Base-by-base conservation (phyloP, 2,329 filamentous ascomycete genomes). In the Calonectria pseudoturangicola region DNA sequence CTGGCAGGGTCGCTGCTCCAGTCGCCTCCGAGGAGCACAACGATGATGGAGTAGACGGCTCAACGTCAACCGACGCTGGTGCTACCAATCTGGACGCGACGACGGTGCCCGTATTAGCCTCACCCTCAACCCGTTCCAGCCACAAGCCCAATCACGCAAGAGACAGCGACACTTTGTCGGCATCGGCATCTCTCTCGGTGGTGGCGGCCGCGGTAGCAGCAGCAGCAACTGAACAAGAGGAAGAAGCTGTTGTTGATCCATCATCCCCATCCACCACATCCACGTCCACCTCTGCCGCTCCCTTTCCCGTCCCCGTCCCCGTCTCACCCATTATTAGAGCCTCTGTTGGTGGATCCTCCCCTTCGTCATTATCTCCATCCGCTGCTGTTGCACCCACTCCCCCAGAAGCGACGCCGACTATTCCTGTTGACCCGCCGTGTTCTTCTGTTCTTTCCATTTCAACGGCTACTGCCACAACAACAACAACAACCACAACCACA, bases 271-370 rank as follows among this genome's bases (percentile, higher is more conserved):
- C 21, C 21, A 21, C 5, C 30, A 5, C 30, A 33, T 33, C 30
- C 30, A 33, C 5, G 68, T 67, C 65, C 62, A 73, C 73, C 67
- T 51, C 70, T 72, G 58, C 70, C 68, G 43, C 66, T 64, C 50
- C 62, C 67, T 62, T 70, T 69, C 65, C 71, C 60, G 68, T 43
- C 69, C 28, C 58, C 65, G 64, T 73, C 36, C 50, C 68, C 51
- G 58, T 71, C 68, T 47, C 74, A 43, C 39, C 68, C 68, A 64
- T 66, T 58, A n/a, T 54, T 63, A 71, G 81, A 75, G 65, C 56
- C 27, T 68, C 41, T 30, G 63, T 33, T 33, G 80, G 80, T 78
- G 80, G 81, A 63, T 67, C 73, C 73, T 77, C 70, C 39, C 48
- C 58, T 62, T 71, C 72, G 48, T 66, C 68, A 68, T 76, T 68